Conservation (phyloP, 106 monocot species). For the Acanthochlamys bracteata region DNA sequence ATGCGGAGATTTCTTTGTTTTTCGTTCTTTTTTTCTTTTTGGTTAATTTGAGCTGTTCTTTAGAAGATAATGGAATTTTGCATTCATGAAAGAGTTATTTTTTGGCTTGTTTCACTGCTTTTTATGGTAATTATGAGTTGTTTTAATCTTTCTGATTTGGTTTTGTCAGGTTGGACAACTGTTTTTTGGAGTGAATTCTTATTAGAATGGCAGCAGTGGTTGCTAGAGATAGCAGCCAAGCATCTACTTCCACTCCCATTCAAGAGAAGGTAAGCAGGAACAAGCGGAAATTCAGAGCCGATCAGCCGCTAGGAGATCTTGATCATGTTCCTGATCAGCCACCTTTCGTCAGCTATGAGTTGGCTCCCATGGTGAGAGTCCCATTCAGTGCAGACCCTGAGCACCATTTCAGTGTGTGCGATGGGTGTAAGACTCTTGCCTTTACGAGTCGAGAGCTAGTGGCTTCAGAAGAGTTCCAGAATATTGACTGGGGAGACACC, state of each 20-base stretch:
- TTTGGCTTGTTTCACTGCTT: neutral
- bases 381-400: constrained; percentile 23
- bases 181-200: neutral
- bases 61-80: too few species aligned
- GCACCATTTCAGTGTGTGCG: constrained; percentile 30
- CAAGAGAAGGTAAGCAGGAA: constrained; percentile 67
- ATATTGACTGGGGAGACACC: constrained; percentile 53
- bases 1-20: too few species aligned
- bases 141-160: neutral
- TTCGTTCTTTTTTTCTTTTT: too few species aligned
- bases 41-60: too few species aligned
- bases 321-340: constrained; percentile 13
- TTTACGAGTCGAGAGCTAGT: constrained; percentile 13
- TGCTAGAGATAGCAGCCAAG: constrained; percentile 25
- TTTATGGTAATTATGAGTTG: neutral
- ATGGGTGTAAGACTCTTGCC: constrained; percentile 25
- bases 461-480: constrained; percentile 35
- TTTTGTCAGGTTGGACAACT: neutral
- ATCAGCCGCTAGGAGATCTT: constrained; percentile 44
- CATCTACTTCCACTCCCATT: constrained; percentile 31
- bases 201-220: constrained; percentile 55
- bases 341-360: constrained; percentile 32
- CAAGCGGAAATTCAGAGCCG: constrained; percentile 82
- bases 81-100: neutral
- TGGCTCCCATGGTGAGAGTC: constrained; percentile 27